Conservation (phyloP, 495 filamentous ascomycete species). For the Annulohypoxylon maeteangense region DNA sequence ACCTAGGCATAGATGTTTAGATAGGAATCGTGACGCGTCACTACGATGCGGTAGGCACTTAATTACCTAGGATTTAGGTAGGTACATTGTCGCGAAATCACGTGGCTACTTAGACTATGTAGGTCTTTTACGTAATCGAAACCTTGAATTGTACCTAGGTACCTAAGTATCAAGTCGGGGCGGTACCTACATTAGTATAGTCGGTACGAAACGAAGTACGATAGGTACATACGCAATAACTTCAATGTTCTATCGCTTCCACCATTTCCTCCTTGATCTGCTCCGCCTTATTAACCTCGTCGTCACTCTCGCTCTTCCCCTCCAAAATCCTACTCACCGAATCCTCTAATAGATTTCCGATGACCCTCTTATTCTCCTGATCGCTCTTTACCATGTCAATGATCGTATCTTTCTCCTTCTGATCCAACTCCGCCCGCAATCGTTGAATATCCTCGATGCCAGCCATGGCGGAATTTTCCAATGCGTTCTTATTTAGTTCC, state of each 20-base stretch:
- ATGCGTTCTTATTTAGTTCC: slow-evolving; percentile 54
- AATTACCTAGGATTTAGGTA: too few species aligned
- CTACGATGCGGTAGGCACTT: too few species aligned
- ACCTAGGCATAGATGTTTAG: too few species aligned
- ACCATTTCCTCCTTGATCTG: slow-evolving; percentile 5
- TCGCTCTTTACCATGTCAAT: slow-evolving; percentile 46
- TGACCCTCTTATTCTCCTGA: slow-evolving; percentile 47
- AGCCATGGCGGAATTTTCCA: slow-evolving; percentile 47
- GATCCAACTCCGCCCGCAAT: slow-evolving; percentile 48
- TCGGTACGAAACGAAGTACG: too few species aligned
- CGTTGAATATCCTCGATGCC: slow-evolving; percentile 47
- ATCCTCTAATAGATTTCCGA: slow-evolving; percentile 50
- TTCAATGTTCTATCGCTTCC: neutral
- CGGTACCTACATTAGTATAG: too few species aligned
- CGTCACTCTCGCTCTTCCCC: slow-evolving; percentile 25
- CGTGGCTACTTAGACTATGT: neutral
- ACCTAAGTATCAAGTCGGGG: too few species aligned
- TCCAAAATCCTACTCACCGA: slow-evolving; percentile 47
- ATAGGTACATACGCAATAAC: too few species aligned
- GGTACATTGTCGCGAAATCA: neutral
- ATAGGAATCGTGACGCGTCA: slow-evolving; percentile 6
- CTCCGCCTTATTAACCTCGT: slow-evolving; percentile 12
- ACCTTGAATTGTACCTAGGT: too few species aligned
- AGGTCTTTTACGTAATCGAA: too few species aligned
- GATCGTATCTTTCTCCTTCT: slow-evolving; percentile 46